Conservation (phyloP, 148 eudicot species). For the Spergularia marina region DNA sequence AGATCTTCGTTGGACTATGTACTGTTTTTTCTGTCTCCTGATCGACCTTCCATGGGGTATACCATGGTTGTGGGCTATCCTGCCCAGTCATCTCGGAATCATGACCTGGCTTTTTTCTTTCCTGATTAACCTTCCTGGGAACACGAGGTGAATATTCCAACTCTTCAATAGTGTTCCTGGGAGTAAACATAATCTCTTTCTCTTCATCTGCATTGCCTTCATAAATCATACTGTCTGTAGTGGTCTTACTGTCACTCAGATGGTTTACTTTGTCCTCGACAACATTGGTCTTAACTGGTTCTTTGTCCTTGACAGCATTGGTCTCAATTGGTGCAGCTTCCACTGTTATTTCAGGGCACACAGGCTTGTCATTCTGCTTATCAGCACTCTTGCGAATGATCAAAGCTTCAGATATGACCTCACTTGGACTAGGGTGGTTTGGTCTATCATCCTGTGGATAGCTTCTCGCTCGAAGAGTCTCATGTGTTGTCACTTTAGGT, state of each 20-base stretch:
- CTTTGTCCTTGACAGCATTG: no score
- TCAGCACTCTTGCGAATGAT: conserved; percentile 5
- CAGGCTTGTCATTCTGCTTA: conserved; percentile 22
- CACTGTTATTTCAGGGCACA: conserved; percentile 1
- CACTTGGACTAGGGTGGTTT: conserved; percentile 9
- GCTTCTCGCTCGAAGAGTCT: conserved; percentile 18
- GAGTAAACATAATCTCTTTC: conserved; percentile 12
- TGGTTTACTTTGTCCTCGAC: conserved; percentile 11
- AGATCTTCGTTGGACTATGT: conserved; percentile 13
- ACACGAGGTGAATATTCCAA: neutral
- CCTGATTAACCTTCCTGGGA: conserved; percentile 3
- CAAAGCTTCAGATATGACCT: conserved; percentile 15
- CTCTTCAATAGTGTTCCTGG: neutral
- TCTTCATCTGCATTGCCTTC: conserved; percentile 2
- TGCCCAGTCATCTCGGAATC: no score
- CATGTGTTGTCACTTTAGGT: neutral
- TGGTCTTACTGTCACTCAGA: neutral
- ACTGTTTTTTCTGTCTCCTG: conserved; percentile 15
- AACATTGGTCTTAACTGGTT: neutral
- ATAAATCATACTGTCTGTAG: neutral
- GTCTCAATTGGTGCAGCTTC: conserved; percentile 5
- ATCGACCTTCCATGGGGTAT: neutral
- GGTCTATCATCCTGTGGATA: conserved; percentile 3
- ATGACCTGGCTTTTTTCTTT: no score
- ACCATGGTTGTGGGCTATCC: no score